These are phyloP conservation scores for Phytophthora multivora DNA, from an alignment of 352 stramenopile species.

Conservation along the genomic window DNA sequence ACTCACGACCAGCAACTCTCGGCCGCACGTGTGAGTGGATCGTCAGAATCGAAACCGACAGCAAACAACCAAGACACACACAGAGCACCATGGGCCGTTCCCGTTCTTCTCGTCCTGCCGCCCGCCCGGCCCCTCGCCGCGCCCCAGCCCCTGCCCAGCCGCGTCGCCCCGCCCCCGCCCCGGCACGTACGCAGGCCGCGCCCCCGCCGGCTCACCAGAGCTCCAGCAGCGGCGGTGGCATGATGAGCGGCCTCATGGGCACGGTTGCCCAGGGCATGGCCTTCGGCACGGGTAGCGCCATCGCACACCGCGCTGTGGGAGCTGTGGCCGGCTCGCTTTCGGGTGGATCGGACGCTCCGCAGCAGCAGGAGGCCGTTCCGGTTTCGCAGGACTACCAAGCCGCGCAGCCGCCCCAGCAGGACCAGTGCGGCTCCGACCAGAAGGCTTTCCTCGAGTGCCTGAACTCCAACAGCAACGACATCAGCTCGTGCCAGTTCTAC, in stretches of 20 bases:
- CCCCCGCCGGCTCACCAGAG: slow-evolving; percentile 58
- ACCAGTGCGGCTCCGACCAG: slow-evolving; percentile 75
- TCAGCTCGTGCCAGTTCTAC: slow-evolving; percentile 88
- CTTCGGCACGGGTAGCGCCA: slow-evolving; percentile 97
- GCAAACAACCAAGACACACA: slow-evolving; percentile 28
- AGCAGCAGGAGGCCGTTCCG: slow-evolving; percentile 41
- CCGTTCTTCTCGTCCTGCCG: slow-evolving; percentile 55
- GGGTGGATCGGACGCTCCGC: slow-evolving; percentile 54
- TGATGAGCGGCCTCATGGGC: slow-evolving; percentile 95
- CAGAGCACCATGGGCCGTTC: slow-evolving; percentile 60
- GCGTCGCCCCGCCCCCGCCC: slow-evolving; percentile 50
- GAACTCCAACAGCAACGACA: slow-evolving; percentile 88
- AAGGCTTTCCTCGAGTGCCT: slow-evolving; percentile 87
- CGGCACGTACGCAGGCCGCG: slow-evolving; percentile 53
- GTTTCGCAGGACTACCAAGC: slow-evolving; percentile 28
- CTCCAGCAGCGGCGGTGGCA: slow-evolving; percentile 68
- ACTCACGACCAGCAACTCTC: not conserved
- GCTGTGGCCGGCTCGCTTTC: slow-evolving; percentile 75
- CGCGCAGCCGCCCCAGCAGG: slow-evolving; percentile 45
- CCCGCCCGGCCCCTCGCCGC: slow-evolving; percentile 42
- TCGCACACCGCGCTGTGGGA: slow-evolving; percentile 93
- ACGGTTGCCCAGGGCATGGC: slow-evolving; percentile 97
- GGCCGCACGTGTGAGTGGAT: slow-evolving; percentile 7
- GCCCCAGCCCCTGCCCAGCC: slow-evolving; percentile 47
- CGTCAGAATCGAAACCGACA: slow-evolving; percentile 40